Evolutionary conservation across 1,284 basidiomycete genomes (phyloP).

Genomic region (Waitea zeae): DNA sequence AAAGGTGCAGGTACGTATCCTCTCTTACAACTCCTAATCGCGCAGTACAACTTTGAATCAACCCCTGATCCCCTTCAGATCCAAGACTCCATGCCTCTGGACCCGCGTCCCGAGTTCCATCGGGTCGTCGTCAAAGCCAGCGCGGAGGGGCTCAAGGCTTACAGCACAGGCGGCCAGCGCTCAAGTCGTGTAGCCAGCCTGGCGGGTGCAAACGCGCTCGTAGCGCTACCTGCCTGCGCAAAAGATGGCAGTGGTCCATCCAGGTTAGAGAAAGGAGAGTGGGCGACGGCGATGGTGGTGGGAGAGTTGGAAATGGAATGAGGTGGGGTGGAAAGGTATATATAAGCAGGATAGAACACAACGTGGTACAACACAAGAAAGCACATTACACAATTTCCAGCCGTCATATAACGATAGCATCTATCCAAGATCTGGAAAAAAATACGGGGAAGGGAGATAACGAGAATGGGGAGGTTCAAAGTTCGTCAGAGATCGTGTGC

Average conservation of each 20-base stretch:
- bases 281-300: constrained; percentile 42
- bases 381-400: no score
- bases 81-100: constrained; percentile 43
- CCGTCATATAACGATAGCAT: no score
- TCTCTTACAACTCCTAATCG: no score
- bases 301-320: constrained; percentile 40
- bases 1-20: constrained; percentile 35
- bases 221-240: constrained; percentile 37
- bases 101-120: constrained; percentile 70
- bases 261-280: constrained; percentile 25
- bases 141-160: constrained; percentile 35
- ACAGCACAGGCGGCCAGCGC: constrained; percentile 72
- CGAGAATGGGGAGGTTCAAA: no score
- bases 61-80: constrained; percentile 19
- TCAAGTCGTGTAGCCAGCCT: constrained; percentile 67
- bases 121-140: constrained; percentile 43
- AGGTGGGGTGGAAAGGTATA: no score
- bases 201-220: constrained; percentile 61
- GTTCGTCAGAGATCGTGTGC: no score
- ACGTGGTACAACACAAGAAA: no score
- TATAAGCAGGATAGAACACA: no score
- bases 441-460: no score
- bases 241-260: no score
- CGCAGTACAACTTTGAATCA: constrained; percentile 2
- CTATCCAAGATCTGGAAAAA: no score